A percentile compares a stretch with the other conserved stretches of the same genome.
These are phyloP conservation scores for Glycine tomentella DNA, from an alignment of 306 rosid genomes.

Conservation along the genomic window DNA sequence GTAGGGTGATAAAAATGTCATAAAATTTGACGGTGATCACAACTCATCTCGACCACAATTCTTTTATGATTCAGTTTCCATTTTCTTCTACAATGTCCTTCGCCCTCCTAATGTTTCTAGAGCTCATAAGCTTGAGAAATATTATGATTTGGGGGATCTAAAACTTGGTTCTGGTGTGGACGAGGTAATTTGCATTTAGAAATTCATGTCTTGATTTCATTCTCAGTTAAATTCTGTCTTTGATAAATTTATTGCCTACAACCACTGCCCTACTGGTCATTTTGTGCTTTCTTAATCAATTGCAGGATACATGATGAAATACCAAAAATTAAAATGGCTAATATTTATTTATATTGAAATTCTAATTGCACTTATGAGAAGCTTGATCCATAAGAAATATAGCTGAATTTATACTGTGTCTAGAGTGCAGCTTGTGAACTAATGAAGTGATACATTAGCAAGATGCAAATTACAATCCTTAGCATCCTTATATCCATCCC, in stretches of 20 bases:
- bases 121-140: constrained; percentile 82
- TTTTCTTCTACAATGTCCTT: constrained; percentile 94
- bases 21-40: constrained; percentile 94
- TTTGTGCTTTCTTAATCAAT: constrained; percentile 2
- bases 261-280: constrained; percentile 10
- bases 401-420: too few species aligned
- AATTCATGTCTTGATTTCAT: constrained; percentile 34
- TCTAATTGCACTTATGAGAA: too few species aligned
- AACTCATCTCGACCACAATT: constrained; percentile 96
- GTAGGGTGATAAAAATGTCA: constrained; percentile 92
- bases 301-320: constrained; percentile 19
- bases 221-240: constrained; percentile 29
- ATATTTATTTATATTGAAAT: too few species aligned
- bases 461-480: too few species aligned
- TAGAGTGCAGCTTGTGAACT: too few species aligned
- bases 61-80: constrained; percentile 95
- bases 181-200: constrained; percentile 66
- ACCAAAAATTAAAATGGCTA: neutral
- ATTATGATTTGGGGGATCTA: constrained; percentile 89
- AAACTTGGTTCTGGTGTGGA: constrained; percentile 82
- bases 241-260: neutral
- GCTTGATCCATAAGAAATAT: too few species aligned
- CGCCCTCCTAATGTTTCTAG: constrained; percentile 80
- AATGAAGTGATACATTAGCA: too few species aligned
- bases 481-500: too few species aligned